Conservation (phyloP, 768 basidiomycete genomes). For the Tulasnella sp. region DNA sequence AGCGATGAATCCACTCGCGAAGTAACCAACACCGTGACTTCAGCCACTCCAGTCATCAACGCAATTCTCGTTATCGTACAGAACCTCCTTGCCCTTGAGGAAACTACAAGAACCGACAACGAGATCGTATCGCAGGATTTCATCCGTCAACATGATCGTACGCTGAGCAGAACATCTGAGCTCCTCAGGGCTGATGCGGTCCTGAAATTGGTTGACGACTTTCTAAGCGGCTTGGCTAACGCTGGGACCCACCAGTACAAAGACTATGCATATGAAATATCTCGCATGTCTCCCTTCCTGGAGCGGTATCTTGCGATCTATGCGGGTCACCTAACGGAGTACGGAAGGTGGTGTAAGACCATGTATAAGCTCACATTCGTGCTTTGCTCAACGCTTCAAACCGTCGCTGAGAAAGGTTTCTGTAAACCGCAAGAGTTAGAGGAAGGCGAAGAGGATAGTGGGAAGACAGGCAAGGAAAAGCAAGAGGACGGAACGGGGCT, state of each 20-base stretch:
- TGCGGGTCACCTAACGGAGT: constrained; percentile 43
- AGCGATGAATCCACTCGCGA: not conserved
- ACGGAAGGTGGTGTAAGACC: constrained; percentile 57
- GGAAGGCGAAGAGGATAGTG: constrained; percentile 32
- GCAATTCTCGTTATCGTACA: constrained; percentile 57
- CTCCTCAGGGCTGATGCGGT: constrained; percentile 30
- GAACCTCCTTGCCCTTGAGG: constrained; percentile 35
- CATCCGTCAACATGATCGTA: constrained; percentile 27
- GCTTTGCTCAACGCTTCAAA: constrained; percentile 58
- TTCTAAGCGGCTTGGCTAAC: constrained; percentile 10
- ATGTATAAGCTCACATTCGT: constrained; percentile 79
- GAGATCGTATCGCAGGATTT: constrained; percentile 33
- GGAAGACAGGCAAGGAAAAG: constrained; percentile 32
- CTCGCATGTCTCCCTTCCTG: constrained; percentile 61
- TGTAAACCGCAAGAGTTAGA: constrained; percentile 75
- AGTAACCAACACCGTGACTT: not conserved
- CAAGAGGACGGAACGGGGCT: constrained; percentile 68
- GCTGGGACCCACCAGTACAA: no score
- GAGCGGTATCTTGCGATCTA: constrained; percentile 47
- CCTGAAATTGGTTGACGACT: constrained; percentile 30
- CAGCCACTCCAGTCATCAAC: constrained; percentile 36
- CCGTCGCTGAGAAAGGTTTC: constrained; percentile 77
- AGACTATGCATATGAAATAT: not conserved
- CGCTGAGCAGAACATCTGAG: constrained; percentile 18
- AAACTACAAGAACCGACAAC: constrained; percentile 38